Base-by-base conservation (phyloP, 345 rosid genomes). In the Boechera stricta region DNA sequence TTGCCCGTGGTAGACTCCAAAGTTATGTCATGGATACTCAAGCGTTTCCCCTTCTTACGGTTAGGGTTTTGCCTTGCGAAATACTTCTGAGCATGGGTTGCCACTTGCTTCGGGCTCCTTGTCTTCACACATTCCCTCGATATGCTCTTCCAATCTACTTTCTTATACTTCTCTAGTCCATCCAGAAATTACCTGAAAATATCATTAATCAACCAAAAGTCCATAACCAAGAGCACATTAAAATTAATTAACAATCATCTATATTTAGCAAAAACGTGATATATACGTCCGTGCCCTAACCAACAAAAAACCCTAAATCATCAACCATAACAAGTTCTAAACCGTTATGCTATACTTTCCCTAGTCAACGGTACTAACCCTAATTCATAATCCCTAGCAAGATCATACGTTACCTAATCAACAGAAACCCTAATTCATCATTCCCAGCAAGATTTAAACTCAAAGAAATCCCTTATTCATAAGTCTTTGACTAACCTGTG, bases 1-100 rank as follows among this genome's bases (percentile, higher is more conserved):
- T 45, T 5, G 51, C 51, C 7, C 7, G 4, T 15, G 51, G 7
- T 45, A 45, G 49, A 45, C 18, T 45, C 86, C 0, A 80, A 71
- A 69, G 89, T 45, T 2, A 13, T 13, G 49, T 45, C 49, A 44
- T 45, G 16, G 7, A 45, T 13, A 45, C 49, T 45, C 18, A 2
- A 2, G 49, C 49, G 49, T 13, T 5, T 44, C 7, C 7, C 7
- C 15, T 45, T 12, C 48, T 4, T 44, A 6, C 16, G 1, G 0
- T 4, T 5, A 21, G 21, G 21, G 21, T 21, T 0, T 44, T 12
- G 16, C 49, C 49, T 45, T 4, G 1, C 0, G 16, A 1, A 45
- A 45, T 13, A 45, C 49, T 45, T 45, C 49, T 45, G 49, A 5
- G 49, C 49, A 45, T 45, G 49, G 49, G 16, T 45, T 45, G 16